Percentiles rank a stretch among this genome's conserved stretches.
Evolutionary conservation across 2,329 filamentous ascomycete species (phyloP).

Genomic region (Colletotrichum endophyticum): DNA sequence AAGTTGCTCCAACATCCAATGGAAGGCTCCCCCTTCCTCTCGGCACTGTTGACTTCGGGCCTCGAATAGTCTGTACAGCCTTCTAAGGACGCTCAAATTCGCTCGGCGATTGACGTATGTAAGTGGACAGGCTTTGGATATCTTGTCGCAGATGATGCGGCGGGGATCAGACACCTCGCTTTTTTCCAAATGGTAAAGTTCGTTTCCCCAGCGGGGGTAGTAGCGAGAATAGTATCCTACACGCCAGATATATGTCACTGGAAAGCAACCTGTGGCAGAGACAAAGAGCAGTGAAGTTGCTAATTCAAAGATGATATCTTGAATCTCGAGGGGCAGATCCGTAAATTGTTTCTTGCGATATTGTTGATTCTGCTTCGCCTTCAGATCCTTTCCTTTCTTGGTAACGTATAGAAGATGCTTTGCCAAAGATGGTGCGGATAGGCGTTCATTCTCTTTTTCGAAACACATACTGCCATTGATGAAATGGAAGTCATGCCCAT

Average conservation of each 20-base stretch:
- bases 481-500: background rate
- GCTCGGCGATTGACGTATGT: background rate
- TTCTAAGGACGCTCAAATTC: background rate
- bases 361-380: background rate
- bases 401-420: background rate
- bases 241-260: background rate
- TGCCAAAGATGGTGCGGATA: background rate
- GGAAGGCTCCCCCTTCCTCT: background rate
- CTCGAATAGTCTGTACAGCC: background rate
- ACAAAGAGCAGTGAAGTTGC: background rate
- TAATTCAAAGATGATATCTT: background rate
- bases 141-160: background rate
- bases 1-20: background rate
- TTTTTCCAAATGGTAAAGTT: rapidly evolving
- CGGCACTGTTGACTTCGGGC: background rate
- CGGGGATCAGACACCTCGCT: background rate
- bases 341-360: background rate
- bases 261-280: background rate
- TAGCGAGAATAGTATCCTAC: rapidly evolving
- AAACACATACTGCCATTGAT: background rate
- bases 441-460: background rate
- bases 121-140: background rate
- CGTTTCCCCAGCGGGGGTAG: background rate
- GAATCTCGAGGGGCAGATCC: background rate
- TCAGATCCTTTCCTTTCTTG: background rate